These are phyloP conservation scores for Closterium sp. DNA, from an alignment of 139 green algal species.

Conservation along the genomic window DNA sequence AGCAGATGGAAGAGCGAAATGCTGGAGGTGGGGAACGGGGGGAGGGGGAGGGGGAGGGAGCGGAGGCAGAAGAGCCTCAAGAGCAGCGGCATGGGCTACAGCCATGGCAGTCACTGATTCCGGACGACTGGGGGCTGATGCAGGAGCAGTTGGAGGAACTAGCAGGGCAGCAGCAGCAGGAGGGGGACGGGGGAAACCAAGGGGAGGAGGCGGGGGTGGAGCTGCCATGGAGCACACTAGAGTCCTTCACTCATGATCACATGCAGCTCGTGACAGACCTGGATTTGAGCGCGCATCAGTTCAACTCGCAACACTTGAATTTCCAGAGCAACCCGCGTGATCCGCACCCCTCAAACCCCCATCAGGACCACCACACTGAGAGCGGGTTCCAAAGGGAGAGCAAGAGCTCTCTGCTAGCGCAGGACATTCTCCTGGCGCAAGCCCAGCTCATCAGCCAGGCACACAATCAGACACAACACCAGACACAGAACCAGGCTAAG, in stretches of 20 bases:
- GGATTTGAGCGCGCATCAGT: neutral
- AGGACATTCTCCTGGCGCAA: neutral
- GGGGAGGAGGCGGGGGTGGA: neutral
- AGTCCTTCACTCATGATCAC: neutral
- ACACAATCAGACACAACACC: too few relatives aligned
- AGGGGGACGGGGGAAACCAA: neutral
- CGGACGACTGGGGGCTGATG: neutral
- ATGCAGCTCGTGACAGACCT: neutral
- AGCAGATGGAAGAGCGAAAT: neutral
- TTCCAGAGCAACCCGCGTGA: too few relatives aligned
- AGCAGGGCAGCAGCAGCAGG: neutral
- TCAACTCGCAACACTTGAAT: neutral
- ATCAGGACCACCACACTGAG: too few relatives aligned
- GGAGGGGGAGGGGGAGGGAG: neutral
- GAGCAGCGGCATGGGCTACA: neutral
- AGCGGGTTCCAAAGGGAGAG: too few relatives aligned
- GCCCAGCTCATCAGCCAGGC: neutral
- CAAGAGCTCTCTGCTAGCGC: neutral
- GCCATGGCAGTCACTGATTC: neutral
- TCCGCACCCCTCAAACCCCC: neutral
- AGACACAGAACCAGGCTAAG: neutral
- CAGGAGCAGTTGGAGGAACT: neutral
- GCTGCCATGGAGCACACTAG: neutral
- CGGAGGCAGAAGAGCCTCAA: neutral
- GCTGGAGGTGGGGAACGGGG: neutral